Percentiles rank a stretch among this genome's conserved stretches.
These are phyloP conservation scores for Phytophthora cactorum DNA, from an alignment of 352 stramenopile species.

Conservation along the genomic window DNA sequence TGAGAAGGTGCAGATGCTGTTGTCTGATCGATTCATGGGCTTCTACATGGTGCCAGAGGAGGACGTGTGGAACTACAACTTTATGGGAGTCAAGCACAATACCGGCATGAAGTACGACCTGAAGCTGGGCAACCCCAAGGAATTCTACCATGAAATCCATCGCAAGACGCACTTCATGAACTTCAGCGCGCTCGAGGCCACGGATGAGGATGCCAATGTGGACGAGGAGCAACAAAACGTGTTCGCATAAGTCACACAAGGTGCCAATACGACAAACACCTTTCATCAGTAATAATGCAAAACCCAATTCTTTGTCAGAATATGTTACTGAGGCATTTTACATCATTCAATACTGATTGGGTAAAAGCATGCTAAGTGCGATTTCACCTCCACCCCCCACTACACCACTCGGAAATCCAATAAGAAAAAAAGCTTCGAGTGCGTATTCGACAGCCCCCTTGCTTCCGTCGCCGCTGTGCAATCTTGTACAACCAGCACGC, in stretches of 20 bases:
- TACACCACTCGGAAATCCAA: slow-evolving; percentile 28
- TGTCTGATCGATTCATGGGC: slow-evolving; percentile 99
- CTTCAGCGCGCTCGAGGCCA: slow-evolving; percentile 97
- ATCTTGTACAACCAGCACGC: not conserved
- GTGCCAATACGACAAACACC: not conserved
- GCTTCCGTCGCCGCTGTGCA: slow-evolving; percentile 1
- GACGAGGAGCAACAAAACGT: slow-evolving; percentile 94
- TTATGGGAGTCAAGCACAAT: slow-evolving; percentile 99
- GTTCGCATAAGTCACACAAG: slow-evolving; percentile 54
- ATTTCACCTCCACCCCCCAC: slow-evolving; percentile 12
- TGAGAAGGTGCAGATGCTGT: slow-evolving; percentile 99
- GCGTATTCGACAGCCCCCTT: slow-evolving; percentile 17
- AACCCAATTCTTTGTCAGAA: not conserved
- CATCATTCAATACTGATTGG: slow-evolving; percentile 8
- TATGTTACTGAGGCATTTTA: not conserved
- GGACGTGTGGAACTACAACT: slow-evolving; percentile 99
- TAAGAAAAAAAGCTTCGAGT: slow-evolving; percentile 28
- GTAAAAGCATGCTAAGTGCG: slow-evolving; percentile 9
- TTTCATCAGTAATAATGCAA: slow-evolving; percentile 10
- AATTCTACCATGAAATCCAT: slow-evolving; percentile 99
- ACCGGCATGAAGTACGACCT: slow-evolving; percentile 98
- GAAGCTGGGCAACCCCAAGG: slow-evolving; percentile 98
- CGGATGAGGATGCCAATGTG: slow-evolving; percentile 88
- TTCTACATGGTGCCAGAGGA: slow-evolving; percentile 99
- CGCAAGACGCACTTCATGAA: slow-evolving; percentile 99